A percentile compares a stretch with the other conserved stretches of the same genome.
phyloP scores from a whole-genome alignment of 2,329 filamentous ascomycete genomes.

The Arthrobotrys sinensis region DNA sequence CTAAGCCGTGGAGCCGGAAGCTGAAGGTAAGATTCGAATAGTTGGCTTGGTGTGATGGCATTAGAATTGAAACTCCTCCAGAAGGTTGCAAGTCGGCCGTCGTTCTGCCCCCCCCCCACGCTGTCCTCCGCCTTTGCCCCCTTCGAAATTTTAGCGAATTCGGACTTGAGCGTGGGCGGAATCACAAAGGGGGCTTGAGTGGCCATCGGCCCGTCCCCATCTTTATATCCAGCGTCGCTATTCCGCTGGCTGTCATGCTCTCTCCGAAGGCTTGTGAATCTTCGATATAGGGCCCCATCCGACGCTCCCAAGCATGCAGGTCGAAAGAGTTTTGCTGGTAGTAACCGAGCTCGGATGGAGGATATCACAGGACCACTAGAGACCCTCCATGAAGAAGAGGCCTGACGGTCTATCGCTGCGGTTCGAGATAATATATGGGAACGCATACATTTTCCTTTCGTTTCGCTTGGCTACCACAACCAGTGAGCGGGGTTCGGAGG shows the following conservation, averaged over 20 bases:
- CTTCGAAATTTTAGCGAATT: background rate
- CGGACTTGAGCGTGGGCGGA: background rate
- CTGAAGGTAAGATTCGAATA: constrained; percentile 66
- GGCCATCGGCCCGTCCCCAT: background rate
- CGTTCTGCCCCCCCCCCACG: background rate
- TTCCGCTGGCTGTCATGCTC: background rate
- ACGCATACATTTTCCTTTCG: constrained; percentile 48
- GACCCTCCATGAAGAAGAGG: constrained; percentile 2
- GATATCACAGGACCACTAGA: background rate
- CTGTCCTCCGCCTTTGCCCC: background rate
- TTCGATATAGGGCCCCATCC: background rate
- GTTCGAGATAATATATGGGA: constrained; percentile 25
- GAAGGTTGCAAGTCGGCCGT: constrained; percentile 26
- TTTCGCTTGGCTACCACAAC: constrained; percentile 1
- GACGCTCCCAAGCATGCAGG: background rate
- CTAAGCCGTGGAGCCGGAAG: constrained; percentile 66
- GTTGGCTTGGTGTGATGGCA: constrained; percentile 54
- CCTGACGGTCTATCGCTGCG: constrained; percentile 7
- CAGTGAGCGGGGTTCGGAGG: background rate
- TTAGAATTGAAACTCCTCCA: constrained; percentile 50
- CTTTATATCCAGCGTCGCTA: background rate
- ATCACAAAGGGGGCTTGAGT: background rate
- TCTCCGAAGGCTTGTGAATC: background rate
- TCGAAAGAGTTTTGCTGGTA: background rate
- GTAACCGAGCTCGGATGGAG: background rate